Base-by-base conservation (phyloP, 2,329 filamentous ascomycete genomes). In the Fusarium sp. region DNA sequence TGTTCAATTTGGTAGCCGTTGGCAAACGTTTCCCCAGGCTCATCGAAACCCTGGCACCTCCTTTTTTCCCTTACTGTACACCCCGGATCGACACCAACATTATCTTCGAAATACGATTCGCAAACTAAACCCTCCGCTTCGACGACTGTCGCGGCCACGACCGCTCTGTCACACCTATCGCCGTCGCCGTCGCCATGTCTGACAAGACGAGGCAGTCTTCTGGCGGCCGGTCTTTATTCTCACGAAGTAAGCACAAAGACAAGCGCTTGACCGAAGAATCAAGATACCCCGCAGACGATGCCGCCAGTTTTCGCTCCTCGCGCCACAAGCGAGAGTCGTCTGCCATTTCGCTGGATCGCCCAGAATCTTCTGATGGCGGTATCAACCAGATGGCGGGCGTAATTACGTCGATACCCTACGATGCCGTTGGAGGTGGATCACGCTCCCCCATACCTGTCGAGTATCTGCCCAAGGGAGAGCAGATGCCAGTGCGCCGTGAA, bases 361-460 rank as follows among this genome's bases (percentile, higher is more conserved):
- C 91, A 55, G 84, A 87, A 72, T 89, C 91, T 54, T 87, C 90
- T 77, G 92, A 92, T 55, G 84, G 87, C 68, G 91, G 90, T 67
- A 84, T 95, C 70, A 92, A 93, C 79, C 91, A 91, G 85, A 92
- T 90, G 80, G 92, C 94, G 39, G 95, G 94, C 66, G 90, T 96
- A 66, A 94, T 98, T 79, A 94, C 94, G 39, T 92, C 94, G 34
- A 95, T 98, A 74, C 94, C 95, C 38, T 97, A 97, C 85, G 94
- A 97, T 77, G 90, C 86, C 78, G 87, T 92, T 36, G 81, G 88
- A 57, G 81, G 88, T 62, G 92, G 93, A 81, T 88, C 88, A 55
- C 90, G 90, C 79, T 92, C 91, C 30, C 92, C 94, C 10, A 88
- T 94, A 66, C 84, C 92, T 44, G 87, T 94, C 78, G 93, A 97